Base-by-base conservation (phyloP, 2,329 filamentous ascomycete species). In the Ambrosiella beaveri region DNA sequence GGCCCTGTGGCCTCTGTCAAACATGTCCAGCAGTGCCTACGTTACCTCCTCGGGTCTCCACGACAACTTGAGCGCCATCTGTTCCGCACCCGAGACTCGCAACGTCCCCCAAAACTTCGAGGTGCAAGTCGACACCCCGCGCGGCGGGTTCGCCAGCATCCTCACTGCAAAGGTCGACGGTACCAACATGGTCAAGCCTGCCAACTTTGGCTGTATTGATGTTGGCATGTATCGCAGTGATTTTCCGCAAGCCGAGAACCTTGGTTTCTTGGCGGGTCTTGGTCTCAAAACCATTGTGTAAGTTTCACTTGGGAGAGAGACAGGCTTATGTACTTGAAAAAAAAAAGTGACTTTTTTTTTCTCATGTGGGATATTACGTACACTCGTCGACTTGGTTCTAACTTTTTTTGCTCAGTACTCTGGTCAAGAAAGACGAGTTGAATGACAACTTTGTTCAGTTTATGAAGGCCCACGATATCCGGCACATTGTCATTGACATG, bases 241-340 rank as follows among this genome's bases (percentile, higher is more conserved):
- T 63, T 95, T 89, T 66, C 90, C 90, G 2, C 73, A 81, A 61
- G 69, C 76, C 4, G 76, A 82, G 59, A 84, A 95, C 65, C 85
- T 86, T 62, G 73, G 74, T 2, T 91, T 86, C 65, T 71, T 95
- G 57, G 72, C 77, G 64, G 74, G 73, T 35, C 73, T 95, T 54
- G 74, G 79, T 9, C 73, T 96, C 61, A 89, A 86, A 71, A 91
- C 85, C 13, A 83, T 95, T 59, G 75, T 95, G 81, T 88, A 74
- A 69, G 81, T 71, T 35, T 12, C 17, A 37, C n/a, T 38, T 36
- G 12, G 12, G 12, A 19, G n/a, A 17, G 17, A 3, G 8, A 6
- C 7, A 36, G 39, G 11, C 49, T 41, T 47, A 12, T 12, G 39
- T 13, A 27, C 27, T 27, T 27, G 27, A 27, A 27, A 27, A 27